Evolutionary conservation across 345 rosid genomes (phyloP).

Genomic region (Limnanthes douglasii): DNA sequence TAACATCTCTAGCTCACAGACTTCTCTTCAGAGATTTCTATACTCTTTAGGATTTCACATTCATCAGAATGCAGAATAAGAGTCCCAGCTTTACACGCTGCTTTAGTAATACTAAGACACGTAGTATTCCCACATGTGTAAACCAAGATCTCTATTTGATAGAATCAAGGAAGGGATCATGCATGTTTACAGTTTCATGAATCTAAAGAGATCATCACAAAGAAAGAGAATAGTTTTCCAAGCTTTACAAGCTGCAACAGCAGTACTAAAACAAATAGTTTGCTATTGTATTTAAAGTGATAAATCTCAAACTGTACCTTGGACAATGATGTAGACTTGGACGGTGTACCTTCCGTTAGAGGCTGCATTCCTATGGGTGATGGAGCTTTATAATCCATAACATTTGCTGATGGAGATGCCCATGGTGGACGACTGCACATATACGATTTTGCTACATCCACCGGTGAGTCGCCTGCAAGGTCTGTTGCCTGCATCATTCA

Average conservation of each 20-base stretch:
- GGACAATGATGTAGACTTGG: slow-evolving; percentile 26
- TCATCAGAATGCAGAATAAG: too few species aligned
- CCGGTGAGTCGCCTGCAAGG: slow-evolving; percentile 62
- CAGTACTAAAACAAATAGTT: neutral
- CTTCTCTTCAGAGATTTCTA: too few species aligned
- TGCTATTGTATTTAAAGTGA: neutral
- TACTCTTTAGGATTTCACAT: too few species aligned
- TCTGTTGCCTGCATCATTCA: slow-evolving; percentile 22
- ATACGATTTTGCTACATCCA: slow-evolving; percentile 64
- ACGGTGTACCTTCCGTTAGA: slow-evolving; percentile 37
- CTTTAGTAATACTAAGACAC: too few species aligned
- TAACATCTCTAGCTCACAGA: too few species aligned
- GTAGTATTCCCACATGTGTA: too few species aligned
- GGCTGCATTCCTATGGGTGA: slow-evolving; percentile 26
- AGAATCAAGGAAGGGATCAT: too few species aligned
- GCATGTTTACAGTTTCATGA: too few species aligned
- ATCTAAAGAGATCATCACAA: too few species aligned
- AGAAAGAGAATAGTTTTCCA: too few species aligned
- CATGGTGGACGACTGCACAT: slow-evolving; percentile 63
- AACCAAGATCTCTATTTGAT: too few species aligned
- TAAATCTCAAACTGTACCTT: slow-evolving; percentile 28
- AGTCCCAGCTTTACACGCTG: too few species aligned
- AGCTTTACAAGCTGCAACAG: slow-evolving; percentile 1
- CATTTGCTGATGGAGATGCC: slow-evolving; percentile 43
- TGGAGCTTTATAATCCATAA: slow-evolving; percentile 23